Base-by-base conservation (phyloP, 768 basidiomycete species). In the Cyathus striatus region DNA sequence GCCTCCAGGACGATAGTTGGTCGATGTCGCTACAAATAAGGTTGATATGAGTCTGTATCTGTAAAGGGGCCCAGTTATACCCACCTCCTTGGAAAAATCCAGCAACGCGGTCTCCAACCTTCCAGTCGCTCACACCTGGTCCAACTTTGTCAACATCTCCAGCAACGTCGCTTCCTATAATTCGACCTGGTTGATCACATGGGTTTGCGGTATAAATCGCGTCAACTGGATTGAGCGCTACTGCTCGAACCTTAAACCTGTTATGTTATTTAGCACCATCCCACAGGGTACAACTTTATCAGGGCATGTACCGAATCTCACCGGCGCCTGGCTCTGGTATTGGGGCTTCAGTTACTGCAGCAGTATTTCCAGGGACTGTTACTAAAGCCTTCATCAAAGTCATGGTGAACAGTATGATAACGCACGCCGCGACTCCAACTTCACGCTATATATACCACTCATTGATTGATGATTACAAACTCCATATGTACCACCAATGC, bases 151-250 rank as follows among this genome's bases (percentile, higher is more conserved):
- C 60, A 4, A 69, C 47, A 0, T 47, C 53, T n/a, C 65, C 66
- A 17, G 66, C 59, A 25, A 67, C 48, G 42, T 69, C 67, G 23
- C 57, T 62, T 5, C 65, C 67, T 1, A 66, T 54, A 12, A 64
- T 55, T 13, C 59, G 58, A 26, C 64, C 64, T 14, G 58, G 57
- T 32, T 53, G 46, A 22, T 54, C 57, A 3, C 47, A 45, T 23
- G 55, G 58, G 26, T 56, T 43, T 18, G 50, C 53, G 33, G 53
- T 53, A 38, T 59, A 63, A 7, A 62, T 46, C 14, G 64, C 47
- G 36, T 69, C 61, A n/a, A 61, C 54, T 5, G 63, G 60, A 41
- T 69, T 67, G 25, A 69, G 42, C 6, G 58, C 66, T 5, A 64
- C 51, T 13, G 58, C 49, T 32, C 57, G 56, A 2, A 65, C 64